Evolutionary conservation across 805 yeast species (phyloP).

Genomic region (Suhomyces tanzawaensis): DNA sequence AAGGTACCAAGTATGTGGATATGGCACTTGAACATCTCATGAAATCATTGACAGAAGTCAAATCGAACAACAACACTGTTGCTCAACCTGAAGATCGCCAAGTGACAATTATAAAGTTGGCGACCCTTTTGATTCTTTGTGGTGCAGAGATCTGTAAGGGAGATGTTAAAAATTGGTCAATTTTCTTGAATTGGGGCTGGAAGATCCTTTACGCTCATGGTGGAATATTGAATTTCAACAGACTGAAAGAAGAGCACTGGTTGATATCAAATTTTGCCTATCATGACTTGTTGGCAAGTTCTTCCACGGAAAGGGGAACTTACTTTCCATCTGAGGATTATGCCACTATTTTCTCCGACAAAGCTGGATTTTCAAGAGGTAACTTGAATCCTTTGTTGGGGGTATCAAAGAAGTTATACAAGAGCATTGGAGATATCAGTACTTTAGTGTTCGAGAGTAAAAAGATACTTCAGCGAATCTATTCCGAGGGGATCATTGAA

Average conservation of each 20-base stretch:
- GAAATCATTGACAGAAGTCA: constrained; percentile 23
- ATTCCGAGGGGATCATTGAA: background rate
- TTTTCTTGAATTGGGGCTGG: constrained; percentile 64
- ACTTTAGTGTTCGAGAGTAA: constrained; percentile 55
- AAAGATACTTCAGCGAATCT: constrained; percentile 16
- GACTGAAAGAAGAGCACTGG: constrained; percentile 64
- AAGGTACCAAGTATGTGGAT: constrained; percentile 49
- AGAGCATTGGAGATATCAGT: constrained; percentile 65
- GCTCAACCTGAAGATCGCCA: constrained; percentile 25
- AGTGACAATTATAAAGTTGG: constrained; percentile 47
- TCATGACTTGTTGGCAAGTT: constrained; percentile 70
- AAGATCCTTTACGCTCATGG: constrained; percentile 59
- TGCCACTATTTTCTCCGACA: constrained; percentile 46
- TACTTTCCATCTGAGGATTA: constrained; percentile 64
- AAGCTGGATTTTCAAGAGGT: constrained; percentile 33
- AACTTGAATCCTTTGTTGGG: constrained; percentile 71
- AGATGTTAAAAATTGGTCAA: constrained; percentile 74
- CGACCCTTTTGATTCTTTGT: constrained; percentile 63
- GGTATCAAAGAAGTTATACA: constrained; percentile 65
- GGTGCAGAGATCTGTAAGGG: constrained; percentile 86
- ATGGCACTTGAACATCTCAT: constrained; percentile 45
- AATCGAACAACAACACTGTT: constrained; percentile 7
- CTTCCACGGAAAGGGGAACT: constrained; percentile 58
- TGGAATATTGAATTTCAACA: constrained; percentile 54
- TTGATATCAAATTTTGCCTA: constrained; percentile 75